Conservation (phyloP, 345 rosid species). For the Citrus hindsii region DNA sequence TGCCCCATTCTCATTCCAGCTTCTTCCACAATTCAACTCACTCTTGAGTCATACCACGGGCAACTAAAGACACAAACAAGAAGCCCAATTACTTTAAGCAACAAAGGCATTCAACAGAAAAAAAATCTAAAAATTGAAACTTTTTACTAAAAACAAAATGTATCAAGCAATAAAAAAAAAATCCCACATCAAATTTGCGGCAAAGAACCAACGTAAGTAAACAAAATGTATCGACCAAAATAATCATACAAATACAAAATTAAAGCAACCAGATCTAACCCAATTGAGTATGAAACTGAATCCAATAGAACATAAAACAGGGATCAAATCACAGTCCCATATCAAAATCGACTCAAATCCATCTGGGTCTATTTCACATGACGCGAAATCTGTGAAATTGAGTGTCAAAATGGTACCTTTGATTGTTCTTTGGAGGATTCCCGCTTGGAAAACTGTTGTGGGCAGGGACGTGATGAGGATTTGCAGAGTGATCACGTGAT, state of each 20-base stretch:
- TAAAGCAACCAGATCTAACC: slow-evolving; percentile 10
- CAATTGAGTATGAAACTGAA: background rate
- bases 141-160: background rate
- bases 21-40: slow-evolving; percentile 20
- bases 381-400: background rate
- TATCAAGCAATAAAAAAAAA: background rate
- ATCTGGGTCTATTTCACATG: background rate
- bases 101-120: background rate
- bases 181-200: background rate
- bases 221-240: background rate
- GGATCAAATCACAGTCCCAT: background rate
- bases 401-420: slow-evolving; percentile 5
- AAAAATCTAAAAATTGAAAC: background rate
- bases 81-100: background rate
- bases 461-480: background rate
- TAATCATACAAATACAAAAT: background rate
- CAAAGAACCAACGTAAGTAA: background rate
- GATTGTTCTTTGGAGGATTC: background rate
- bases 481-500: background rate
- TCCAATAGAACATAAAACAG: background rate
- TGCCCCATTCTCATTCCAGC: slow-evolving; percentile 44
- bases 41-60: slow-evolving; percentile 13
- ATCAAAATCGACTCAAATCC: background rate
- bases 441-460: background rate
- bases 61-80: slow-evolving; percentile 1